These are phyloP conservation scores for Suillus luteus DNA, from an alignment of 768 basidiomycete genomes.

Conservation along the genomic window DNA sequence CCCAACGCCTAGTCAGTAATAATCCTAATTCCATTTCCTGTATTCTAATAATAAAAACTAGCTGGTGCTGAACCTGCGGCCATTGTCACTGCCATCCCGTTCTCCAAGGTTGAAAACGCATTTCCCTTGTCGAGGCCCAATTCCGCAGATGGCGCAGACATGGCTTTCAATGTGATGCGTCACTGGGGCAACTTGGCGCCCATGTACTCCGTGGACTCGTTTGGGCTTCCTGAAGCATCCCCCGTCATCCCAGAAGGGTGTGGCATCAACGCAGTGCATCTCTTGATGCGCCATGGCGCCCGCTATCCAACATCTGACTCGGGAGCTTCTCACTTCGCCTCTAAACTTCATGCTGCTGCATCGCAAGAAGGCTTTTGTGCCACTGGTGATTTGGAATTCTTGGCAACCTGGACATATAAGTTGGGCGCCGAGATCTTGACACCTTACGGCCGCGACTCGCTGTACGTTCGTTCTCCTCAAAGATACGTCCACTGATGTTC, in stretches of 20 bases:
- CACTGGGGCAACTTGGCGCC: slow-evolving; percentile 53
- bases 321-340: slow-evolving; percentile 31
- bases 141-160: slow-evolving; percentile 34
- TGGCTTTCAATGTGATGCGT: slow-evolving; percentile 46
- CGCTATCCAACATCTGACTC: slow-evolving; percentile 41
- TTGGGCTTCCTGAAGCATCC: slow-evolving; percentile 51
- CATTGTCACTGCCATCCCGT: slow-evolving; percentile 44
- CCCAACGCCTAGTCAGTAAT: slow-evolving; percentile 46
- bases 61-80: slow-evolving; percentile 46
- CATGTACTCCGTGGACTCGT: slow-evolving; percentile 51
- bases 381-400: slow-evolving; percentile 41
- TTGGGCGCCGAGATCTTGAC: slow-evolving; percentile 49
- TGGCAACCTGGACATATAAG: slow-evolving; percentile 48
- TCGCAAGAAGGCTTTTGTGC: slow-evolving; percentile 32
- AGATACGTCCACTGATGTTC: neutral
- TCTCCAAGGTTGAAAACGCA: slow-evolving; percentile 37
- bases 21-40: neutral
- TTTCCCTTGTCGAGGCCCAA: slow-evolving; percentile 46
- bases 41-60: slow-evolving; percentile 14
- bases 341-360: slow-evolving; percentile 25
- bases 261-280: slow-evolving; percentile 46
- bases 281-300: slow-evolving; percentile 43
- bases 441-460: slow-evolving; percentile 47
- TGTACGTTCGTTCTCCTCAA: slow-evolving; percentile 21
- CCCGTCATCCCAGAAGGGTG: slow-evolving; percentile 50